phyloP scores from a whole-genome alignment of 768 basidiomycete species.

The Floccularia luteovirens region DNA sequence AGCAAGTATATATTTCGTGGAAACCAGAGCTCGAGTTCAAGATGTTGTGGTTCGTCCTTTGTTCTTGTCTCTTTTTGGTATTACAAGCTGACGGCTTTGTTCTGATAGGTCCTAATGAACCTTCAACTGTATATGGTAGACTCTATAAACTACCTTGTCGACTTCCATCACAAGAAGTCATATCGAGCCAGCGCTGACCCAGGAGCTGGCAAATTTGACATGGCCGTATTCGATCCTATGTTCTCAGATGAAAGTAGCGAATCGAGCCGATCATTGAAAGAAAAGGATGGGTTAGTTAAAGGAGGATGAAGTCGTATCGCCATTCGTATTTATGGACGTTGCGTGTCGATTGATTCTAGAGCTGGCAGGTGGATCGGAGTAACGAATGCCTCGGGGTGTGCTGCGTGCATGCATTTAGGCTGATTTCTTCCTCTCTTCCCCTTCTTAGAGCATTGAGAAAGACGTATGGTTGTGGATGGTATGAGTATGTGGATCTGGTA shows the following conservation, averaged over 20 bases:
- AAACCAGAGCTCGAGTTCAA: constrained; percentile 84
- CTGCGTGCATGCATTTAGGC: too few species aligned
- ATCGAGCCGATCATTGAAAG: constrained; percentile 42
- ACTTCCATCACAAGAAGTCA: constrained; percentile 96
- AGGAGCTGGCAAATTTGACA: constrained; percentile 67
- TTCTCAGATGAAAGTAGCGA: constrained; percentile 50
- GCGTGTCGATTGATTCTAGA: constrained; percentile 92
- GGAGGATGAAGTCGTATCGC: constrained; percentile 69
- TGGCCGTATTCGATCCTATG: constrained; percentile 40
- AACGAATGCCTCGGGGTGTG: too few species aligned
- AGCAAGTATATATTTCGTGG: constrained; percentile 85
- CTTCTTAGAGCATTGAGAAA: too few species aligned
- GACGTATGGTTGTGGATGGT: too few species aligned
- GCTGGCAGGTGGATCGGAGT: constrained; percentile 79
- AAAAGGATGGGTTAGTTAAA: constrained; percentile 32
- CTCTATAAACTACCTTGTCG: constrained; percentile 92
- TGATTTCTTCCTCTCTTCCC: too few species aligned
- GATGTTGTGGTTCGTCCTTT: constrained; percentile 69
- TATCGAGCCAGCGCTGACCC: constrained; percentile 69
- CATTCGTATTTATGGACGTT: constrained; percentile 96
- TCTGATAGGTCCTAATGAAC: constrained; percentile 86
- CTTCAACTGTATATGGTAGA: constrained; percentile 97
- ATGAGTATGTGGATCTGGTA: too few species aligned
- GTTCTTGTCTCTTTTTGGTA: constrained; percentile 20
- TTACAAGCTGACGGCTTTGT: constrained; percentile 51